Conservation (phyloP, 208 protist genomes). For the Leishmania major region DNA sequence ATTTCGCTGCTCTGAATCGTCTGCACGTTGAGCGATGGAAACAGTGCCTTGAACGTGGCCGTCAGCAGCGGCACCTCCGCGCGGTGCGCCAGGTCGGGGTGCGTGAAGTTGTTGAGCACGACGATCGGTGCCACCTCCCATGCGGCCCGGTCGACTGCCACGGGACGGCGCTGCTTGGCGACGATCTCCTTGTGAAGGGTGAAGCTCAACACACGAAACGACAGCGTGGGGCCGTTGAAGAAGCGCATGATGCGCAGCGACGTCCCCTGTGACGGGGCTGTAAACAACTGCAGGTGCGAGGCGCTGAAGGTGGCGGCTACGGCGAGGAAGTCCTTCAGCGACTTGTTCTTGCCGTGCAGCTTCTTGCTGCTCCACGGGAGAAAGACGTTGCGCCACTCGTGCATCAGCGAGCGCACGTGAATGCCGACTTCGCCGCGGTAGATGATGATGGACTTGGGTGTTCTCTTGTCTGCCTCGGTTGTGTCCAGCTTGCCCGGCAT, state of each 20-base stretch:
- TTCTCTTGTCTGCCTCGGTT: conserved; percentile 86
- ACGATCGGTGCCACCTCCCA: conserved; percentile 90
- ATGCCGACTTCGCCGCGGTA: conserved; percentile 87
- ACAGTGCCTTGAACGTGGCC: conserved; percentile 86
- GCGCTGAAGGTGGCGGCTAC: conserved; percentile 84
- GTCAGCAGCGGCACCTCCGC: conserved; percentile 83
- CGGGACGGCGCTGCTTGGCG: conserved; percentile 73
- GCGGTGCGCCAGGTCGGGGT: conserved; percentile 59
- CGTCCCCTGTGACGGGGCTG: conserved; percentile 77
- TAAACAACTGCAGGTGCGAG: conserved; percentile 90
- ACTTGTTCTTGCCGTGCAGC: conserved; percentile 89
- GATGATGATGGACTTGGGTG: conserved; percentile 92
- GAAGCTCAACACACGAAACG: conserved; percentile 90
- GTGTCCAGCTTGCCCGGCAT: conserved; percentile 84
- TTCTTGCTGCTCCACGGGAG: conserved; percentile 91
- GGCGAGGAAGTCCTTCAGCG: conserved; percentile 87
- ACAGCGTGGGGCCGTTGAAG: conserved; percentile 89
- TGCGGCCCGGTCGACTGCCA: conserved; percentile 50
- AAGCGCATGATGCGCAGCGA: conserved; percentile 91
- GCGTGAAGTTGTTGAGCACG: conserved; percentile 92
- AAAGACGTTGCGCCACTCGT: conserved; percentile 91
- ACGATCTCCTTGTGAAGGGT: conserved; percentile 83
- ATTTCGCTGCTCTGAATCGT: conserved; percentile 79
- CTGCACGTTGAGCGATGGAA: conserved; percentile 84
- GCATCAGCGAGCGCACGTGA: conserved; percentile 84